phyloP scores from a whole-genome alignment of 106 monocot genomes.

The Dendrobium catenatum region DNA sequence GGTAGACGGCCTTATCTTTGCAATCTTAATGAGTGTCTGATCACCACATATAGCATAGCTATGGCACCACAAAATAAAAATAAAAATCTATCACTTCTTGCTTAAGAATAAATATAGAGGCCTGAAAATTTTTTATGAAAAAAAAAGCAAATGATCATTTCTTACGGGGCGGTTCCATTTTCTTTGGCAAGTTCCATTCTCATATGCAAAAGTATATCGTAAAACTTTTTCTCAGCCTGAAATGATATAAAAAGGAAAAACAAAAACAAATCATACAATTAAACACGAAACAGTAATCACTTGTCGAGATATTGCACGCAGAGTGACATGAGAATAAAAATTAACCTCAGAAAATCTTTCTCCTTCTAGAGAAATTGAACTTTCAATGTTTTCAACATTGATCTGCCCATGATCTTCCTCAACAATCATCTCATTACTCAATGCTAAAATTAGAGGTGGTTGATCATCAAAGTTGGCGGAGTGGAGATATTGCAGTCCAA shows the following conservation, averaged over 20 bases:
- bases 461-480: constrained; percentile 31
- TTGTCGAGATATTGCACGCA: background rate
- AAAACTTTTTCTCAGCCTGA: constrained; percentile 70
- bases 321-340: constrained; percentile 2
- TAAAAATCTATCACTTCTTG: background rate
- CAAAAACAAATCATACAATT: background rate
- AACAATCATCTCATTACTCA: constrained; percentile 81
- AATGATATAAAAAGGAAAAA: background rate
- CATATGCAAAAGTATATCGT: constrained; percentile 57
- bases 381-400: constrained; percentile 44
- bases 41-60: constrained; percentile 99
- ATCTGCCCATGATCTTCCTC: constrained; percentile 53
- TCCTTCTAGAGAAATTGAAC: constrained; percentile 34
- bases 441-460: constrained; percentile 46
- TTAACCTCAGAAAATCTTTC: constrained; percentile 75
- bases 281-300: background rate
- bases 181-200: constrained; percentile 75
- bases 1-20: constrained; percentile 76
- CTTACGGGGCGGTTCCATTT: constrained; percentile 95
- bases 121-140: background rate
- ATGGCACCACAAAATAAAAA: constrained; percentile 1
- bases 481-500: constrained; percentile 53
- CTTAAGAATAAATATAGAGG: background rate
- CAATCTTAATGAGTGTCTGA: constrained; percentile 70
- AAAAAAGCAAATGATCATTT: background rate